phyloP scores from a whole-genome alignment of 2,329 filamentous ascomycete genomes.

The Colletotrichum trifolii region DNA sequence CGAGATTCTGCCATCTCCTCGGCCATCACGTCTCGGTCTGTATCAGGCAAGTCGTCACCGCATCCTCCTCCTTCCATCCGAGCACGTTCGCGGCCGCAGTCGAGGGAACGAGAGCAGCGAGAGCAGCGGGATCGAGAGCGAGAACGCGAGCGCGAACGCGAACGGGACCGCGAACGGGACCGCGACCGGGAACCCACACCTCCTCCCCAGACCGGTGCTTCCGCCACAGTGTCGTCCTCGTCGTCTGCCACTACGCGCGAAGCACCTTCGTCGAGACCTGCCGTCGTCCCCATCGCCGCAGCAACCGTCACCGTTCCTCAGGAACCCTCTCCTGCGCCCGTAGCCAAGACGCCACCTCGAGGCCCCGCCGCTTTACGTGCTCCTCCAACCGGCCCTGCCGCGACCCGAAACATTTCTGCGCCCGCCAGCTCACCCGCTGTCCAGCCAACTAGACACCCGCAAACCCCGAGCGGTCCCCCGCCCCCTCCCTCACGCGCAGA shows the following conservation, averaged over 20 bases:
- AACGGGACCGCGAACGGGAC: constrained; percentile 31
- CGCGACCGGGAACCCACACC: constrained; percentile 34
- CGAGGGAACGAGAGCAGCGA: constrained; percentile 49
- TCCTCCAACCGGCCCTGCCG: constrained; percentile 59
- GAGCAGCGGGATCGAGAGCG: constrained; percentile 19
- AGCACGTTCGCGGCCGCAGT: constrained; percentile 59
- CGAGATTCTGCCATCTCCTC: constrained; percentile 63
- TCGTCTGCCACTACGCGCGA: constrained; percentile 43
- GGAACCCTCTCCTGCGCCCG: constrained; percentile 42
- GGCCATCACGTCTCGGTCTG: constrained; percentile 60
- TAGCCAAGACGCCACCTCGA: constrained; percentile 61
- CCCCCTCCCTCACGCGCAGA: constrained; percentile 48
- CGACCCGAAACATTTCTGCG: constrained; percentile 51
- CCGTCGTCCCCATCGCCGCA: constrained; percentile 35
- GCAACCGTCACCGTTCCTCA: constrained; percentile 37
- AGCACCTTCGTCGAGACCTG: constrained; percentile 31
- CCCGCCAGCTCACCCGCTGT: constrained; percentile 50
- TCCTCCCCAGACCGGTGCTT: constrained; percentile 31
- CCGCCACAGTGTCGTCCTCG: constrained; percentile 36
- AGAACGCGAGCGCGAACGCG: constrained; percentile 1
- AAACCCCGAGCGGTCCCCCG: constrained; percentile 45
- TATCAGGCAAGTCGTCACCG: constrained; percentile 65
- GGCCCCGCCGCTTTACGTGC: constrained; percentile 65
- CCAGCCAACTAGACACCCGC: constrained; percentile 47
- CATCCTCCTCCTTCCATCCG: constrained; percentile 56